phyloP scores from a whole-genome alignment of 257 asterid species.

The Capsicum pubescens region DNA sequence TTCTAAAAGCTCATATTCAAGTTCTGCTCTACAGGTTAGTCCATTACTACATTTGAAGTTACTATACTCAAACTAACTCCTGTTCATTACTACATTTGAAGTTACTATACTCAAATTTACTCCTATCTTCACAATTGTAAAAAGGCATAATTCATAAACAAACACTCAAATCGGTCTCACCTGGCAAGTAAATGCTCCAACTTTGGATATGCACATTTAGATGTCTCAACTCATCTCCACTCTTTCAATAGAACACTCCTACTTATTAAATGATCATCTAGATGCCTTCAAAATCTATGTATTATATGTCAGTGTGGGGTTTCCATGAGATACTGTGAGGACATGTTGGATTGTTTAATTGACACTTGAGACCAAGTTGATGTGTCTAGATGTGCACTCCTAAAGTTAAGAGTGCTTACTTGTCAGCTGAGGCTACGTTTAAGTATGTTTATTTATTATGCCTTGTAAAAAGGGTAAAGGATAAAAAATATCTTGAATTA shows the following conservation, averaged over 20 bases:
- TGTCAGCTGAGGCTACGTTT: background rate
- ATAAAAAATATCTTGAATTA: background rate
- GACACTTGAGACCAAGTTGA: background rate
- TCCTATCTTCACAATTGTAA: background rate
- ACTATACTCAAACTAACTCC: background rate
- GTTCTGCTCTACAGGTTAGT: slow-evolving; percentile 42
- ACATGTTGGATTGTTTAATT: background rate
- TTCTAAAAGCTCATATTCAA: slow-evolving; percentile 30
- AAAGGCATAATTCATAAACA: background rate
- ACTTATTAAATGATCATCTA: background rate
- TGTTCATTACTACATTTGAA: slow-evolving; percentile 16
- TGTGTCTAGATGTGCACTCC: background rate
- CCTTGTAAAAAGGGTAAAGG: background rate
- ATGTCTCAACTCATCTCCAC: background rate
- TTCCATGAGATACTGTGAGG: background rate
- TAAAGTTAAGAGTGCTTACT: background rate
- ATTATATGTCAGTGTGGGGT: background rate
- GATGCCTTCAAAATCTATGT: background rate
- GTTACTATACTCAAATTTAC: background rate
- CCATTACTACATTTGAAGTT: background rate
- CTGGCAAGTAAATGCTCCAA: background rate
- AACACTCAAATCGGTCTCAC: background rate
- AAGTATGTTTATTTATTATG: background rate
- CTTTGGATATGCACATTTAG: background rate
- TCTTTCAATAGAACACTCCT: background rate